Evolutionary conservation across 176 grass and related monocot genomes (phyloP).

Genomic region (Tuctoria greenei): DNA sequence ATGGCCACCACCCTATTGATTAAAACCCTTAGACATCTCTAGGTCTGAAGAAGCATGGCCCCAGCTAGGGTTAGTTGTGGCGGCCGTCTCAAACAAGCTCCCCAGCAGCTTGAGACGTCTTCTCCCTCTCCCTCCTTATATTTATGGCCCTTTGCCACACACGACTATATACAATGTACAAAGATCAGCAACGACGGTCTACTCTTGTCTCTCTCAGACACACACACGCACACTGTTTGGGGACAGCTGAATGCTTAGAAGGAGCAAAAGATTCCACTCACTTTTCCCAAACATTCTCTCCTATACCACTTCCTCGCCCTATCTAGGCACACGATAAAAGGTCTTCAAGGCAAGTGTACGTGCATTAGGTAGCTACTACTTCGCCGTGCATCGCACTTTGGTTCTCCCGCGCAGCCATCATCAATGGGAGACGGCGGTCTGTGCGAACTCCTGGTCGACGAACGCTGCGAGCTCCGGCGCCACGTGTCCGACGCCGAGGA

Average conservation of each 20-base stretch:
- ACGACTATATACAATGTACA: conserved; percentile 20
- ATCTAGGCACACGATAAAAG: not conserved
- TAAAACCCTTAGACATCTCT: conserved; percentile 23
- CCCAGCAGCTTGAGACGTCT: not conserved
- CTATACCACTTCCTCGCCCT: not conserved
- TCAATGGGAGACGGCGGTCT: conserved; percentile 37
- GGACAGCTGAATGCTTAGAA: not conserved
- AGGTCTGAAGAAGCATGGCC: conserved; percentile 5
- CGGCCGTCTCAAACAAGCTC: conserved; percentile 15
- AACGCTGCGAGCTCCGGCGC: conserved; percentile 9
- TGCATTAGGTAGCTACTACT: not conserved
- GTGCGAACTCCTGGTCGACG: conserved; percentile 35
- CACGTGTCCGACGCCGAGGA: conserved; percentile 18
- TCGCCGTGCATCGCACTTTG: not conserved
- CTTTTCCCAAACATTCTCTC: conserved; percentile 32
- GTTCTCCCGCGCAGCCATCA: too few species aligned
- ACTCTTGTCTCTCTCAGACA: conserved; percentile 1
- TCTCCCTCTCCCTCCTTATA: not conserved
- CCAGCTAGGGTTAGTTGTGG: conserved; percentile 17
- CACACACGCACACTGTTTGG: not conserved
- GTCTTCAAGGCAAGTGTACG: not conserved
- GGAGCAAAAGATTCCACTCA: conserved; percentile 8
- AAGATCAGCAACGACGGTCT: conserved; percentile 38
- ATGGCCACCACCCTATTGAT: not conserved
- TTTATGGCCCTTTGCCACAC: conserved; percentile 37